These are phyloP conservation scores for Acarospora socialis DNA, from an alignment of 2,329 filamentous ascomycete species.

Conservation along the genomic window DNA sequence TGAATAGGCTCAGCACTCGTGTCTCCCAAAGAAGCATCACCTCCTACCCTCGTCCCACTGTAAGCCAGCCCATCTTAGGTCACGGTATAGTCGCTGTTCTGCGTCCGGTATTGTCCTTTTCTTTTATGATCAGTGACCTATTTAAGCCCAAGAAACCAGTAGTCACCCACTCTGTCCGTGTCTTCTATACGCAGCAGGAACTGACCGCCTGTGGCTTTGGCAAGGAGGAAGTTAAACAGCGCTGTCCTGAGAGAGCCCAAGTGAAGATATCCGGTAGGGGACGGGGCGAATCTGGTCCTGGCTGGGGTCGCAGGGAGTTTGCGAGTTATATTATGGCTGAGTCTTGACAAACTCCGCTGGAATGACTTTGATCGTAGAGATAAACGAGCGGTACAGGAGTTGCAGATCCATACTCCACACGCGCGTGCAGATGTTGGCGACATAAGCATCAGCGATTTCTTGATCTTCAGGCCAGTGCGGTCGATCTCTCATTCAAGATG, in stretches of 20 bases:
- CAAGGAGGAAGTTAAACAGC: conserved; percentile 89
- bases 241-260: conserved; percentile 84
- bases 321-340: conserved; percentile 23
- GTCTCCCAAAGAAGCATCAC: not conserved
- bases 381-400: conserved; percentile 10
- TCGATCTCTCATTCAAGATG: too few species aligned
- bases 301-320: conserved; percentile 42
- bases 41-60: conserved; percentile 75
- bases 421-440: too few species aligned
- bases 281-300: conserved; percentile 83
- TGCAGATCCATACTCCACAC: conserved; percentile 4
- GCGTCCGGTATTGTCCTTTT: conserved; percentile 69
- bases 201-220: conserved; percentile 72
- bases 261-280: conserved; percentile 86
- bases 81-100: conserved; percentile 60
- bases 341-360: not conserved
- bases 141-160: not conserved
- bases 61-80: conserved; percentile 78
- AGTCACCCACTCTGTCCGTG: conserved; percentile 61
- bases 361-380: conserved; percentile 5
- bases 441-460: too few species aligned
- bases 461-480: too few species aligned
- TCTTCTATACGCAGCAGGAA: conserved; percentile 90
- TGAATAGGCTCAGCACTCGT: conserved; percentile 5
- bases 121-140: conserved; percentile 34